Base-by-base conservation (phyloP, 2,329 filamentous ascomycete species). In the Pestalotiopsis sp. region DNA sequence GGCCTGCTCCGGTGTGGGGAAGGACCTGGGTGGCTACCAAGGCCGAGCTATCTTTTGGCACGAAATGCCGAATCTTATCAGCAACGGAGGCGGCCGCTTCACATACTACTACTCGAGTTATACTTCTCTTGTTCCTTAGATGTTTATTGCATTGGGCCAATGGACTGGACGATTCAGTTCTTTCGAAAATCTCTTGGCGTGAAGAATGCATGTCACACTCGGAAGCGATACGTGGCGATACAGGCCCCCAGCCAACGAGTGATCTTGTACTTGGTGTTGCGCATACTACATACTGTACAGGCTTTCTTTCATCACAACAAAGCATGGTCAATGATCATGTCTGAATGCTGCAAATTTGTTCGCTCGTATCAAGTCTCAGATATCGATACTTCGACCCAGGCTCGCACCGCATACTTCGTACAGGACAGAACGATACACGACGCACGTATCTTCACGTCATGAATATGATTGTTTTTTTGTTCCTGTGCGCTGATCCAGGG, bases 1-100 rank as follows among this genome's bases (percentile, higher is more conserved):
- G 63, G 63, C 25, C 63, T 66, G 45, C 63, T 66, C 63, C 63
- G 63, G 4, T 4, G 63, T 57, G 63, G 63, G 63, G 63, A 66
- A 58, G 63, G 20, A 57, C 41, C 38, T 64, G 20, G 14, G 31
- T 36, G 62, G 38, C 20, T 45, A 52, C 25, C 27, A 36, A 36
- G 14, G 12, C 36, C 14, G 39, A 52, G 62, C 63, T 66, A 66
- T 66, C 63, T 49, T 36, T 38, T 57, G 39, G 25, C 63, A 57
- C 41, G 61, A 27, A 36, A 20, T 20, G 25, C 59, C 59, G 59
- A 61, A 39, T 56, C 41, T 66, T 56, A 66, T 66, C 49, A 58
- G 41, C 14, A 17, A 38, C 63, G 63, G 63, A 66, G 49, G 45
- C 63, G 63, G 36, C 63, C 63, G 63, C 57, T 17, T 59, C 23